Percentiles rank a stretch among this genome's conserved stretches.
Evolutionary conservation across 352 stramenopile genomes (phyloP).

Genomic region (Phytophthora idaei): DNA sequence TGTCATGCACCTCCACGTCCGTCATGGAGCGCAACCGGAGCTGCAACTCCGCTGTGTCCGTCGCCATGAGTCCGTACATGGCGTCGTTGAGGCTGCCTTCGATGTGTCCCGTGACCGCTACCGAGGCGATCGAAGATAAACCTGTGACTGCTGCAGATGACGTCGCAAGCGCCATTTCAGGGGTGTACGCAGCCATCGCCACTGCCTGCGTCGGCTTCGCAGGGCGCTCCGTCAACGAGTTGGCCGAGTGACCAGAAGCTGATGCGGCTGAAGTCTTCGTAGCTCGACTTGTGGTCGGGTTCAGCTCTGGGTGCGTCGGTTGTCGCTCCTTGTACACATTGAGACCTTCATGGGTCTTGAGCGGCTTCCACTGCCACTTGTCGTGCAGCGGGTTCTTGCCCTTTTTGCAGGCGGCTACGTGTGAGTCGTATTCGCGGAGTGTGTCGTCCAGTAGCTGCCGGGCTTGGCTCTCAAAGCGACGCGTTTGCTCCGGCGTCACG

Average conservation of each 20-base stretch:
- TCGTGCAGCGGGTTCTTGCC: constrained; percentile 32
- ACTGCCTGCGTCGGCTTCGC: constrained; percentile 25
- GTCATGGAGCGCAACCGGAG: constrained; percentile 38
- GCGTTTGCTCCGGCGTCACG: constrained; percentile 21
- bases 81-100: constrained; percentile 38
- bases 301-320: constrained; percentile 27
- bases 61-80: constrained; percentile 43
- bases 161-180: constrained; percentile 9
- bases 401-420: constrained; percentile 15
- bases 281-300: neutral
- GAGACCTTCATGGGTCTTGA: constrained; percentile 35
- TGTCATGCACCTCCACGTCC: constrained; percentile 33
- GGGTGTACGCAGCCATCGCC: constrained; percentile 37
- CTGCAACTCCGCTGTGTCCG: constrained; percentile 36
- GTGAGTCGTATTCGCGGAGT: constrained; percentile 24
- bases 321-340: constrained; percentile 42
- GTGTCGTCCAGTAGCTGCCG: constrained; percentile 33
- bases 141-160: constrained; percentile 13
- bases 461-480: constrained; percentile 26
- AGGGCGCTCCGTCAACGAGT: constrained; percentile 2
- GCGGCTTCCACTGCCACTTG: constrained; percentile 41
- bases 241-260: constrained; percentile 4
- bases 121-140: constrained; percentile 20
- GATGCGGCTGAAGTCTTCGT: constrained; percentile 12
- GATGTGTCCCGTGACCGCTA: constrained; percentile 36